Percentiles rank a stretch among this genome's conserved stretches.
Conservation (phyloP, 2,329 filamentous ascomycete species). For the Apiospora marii region DNA sequence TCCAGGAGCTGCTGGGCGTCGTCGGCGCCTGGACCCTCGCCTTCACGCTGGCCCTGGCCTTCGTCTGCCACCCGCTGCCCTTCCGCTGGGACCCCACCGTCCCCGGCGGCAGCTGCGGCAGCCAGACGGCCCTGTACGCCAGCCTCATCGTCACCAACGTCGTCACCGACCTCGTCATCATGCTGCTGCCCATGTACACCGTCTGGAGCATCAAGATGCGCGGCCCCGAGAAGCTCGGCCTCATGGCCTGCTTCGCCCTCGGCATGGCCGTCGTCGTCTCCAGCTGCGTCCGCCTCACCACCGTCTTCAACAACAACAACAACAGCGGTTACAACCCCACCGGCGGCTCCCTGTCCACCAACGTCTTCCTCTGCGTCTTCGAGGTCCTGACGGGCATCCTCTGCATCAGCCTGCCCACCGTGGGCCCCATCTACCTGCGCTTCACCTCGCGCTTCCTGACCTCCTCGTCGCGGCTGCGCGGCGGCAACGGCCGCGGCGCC, state of each 20-base stretch:
- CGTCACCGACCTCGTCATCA: constrained; percentile 45
- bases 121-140: constrained; percentile 34
- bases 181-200: constrained; percentile 46
- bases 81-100: constrained; percentile 32
- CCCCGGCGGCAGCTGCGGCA: constrained; percentile 33
- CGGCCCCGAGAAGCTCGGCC: constrained; percentile 37
- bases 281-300: constrained; percentile 22
- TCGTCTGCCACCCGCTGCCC: constrained; percentile 34
- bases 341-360: constrained; percentile 16
- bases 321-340: constrained; percentile 7
- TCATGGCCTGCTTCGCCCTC: constrained; percentile 35
- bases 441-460: neutral
- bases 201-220: constrained; percentile 45
- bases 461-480: neutral
- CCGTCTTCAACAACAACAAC: constrained; percentile 18
- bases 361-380: constrained; percentile 25
- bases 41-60: constrained; percentile 35
- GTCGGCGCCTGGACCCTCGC: constrained; percentile 31
- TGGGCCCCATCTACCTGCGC: constrained; percentile 22
- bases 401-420: constrained; percentile 24
- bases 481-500: neutral
- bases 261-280: constrained; percentile 27
- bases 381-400: constrained; percentile 22
- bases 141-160: constrained; percentile 43
- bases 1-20: constrained; percentile 29